Conservation (phyloP, 2,329 filamentous ascomycete species). For the Aspergillus sp. region DNA sequence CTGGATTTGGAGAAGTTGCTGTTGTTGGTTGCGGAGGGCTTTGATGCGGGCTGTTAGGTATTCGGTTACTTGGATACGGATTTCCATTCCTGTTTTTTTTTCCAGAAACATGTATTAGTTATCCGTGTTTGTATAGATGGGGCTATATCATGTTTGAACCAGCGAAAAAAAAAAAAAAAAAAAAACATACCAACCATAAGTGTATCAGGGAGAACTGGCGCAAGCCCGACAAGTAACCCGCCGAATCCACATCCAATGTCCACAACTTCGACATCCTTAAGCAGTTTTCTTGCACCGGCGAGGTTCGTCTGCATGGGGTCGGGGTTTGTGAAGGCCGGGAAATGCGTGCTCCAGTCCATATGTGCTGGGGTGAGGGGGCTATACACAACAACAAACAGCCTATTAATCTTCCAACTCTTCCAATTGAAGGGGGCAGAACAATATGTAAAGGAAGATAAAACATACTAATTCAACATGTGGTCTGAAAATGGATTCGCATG, state of each 20-base stretch:
- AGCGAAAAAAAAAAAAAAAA: constrained; percentile 17
- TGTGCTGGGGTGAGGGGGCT: constrained; percentile 75
- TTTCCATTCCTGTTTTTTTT: constrained; percentile 71
- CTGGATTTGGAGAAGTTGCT: constrained; percentile 22
- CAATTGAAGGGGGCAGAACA: neutral
- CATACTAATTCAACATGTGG: constrained; percentile 83
- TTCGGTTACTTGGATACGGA: constrained; percentile 83
- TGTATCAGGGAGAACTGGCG: constrained; percentile 76
- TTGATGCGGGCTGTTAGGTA: constrained; percentile 86
- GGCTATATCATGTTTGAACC: neutral
- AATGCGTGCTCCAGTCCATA: constrained; percentile 91
- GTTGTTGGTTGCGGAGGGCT: constrained; percentile 63
- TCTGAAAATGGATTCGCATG: constrained; percentile 99
- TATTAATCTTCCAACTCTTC: neutral
- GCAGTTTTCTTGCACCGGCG: constrained; percentile 44
- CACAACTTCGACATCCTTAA: constrained; percentile 80
- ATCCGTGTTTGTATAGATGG: neutral
- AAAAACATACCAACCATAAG: constrained; percentile 71
- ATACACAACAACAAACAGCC: neutral
- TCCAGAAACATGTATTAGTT: neutral
- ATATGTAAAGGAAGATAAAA: constrained; percentile 15
- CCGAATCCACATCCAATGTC: constrained; percentile 98
- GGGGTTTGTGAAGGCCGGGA: constrained; percentile 66
- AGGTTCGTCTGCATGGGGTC: constrained; percentile 35
- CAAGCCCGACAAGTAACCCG: constrained; percentile 81